phyloP scores from a whole-genome alignment of 208 protist species.

The Leishmania lainsoni region DNA sequence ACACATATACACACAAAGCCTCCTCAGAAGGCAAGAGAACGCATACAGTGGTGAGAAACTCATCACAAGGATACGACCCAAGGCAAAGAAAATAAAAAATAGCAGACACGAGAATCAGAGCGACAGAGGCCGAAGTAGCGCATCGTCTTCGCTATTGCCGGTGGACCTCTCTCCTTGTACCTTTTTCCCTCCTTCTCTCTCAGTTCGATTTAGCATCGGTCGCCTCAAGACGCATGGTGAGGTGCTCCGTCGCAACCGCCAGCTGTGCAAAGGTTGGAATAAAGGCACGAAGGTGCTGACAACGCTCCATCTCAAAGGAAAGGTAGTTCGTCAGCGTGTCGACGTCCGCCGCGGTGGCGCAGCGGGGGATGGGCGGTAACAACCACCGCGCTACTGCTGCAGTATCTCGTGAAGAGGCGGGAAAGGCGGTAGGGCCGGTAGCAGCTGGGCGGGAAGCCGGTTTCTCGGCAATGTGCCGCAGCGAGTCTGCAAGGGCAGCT shows the following conservation, averaged over 20 bases:
- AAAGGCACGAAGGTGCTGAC: slow-evolving; percentile 58
- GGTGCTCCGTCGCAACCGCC: slow-evolving; percentile 71
- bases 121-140: not conserved
- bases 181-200: not conserved
- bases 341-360: slow-evolving; percentile 60
- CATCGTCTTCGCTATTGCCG: not conserved
- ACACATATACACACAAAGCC: too few relatives aligned
- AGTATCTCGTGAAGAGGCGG: not conserved
- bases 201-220: not conserved
- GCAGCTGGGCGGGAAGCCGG: not conserved
- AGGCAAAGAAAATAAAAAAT: not conserved
- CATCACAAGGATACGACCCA: not conserved
- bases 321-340: slow-evolving; percentile 49
- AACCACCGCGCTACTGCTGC: not conserved
- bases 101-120: not conserved
- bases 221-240: slow-evolving; percentile 43
- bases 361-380: slow-evolving; percentile 29
- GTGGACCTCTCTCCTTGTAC: not conserved
- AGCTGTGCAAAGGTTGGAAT: slow-evolving; percentile 83
- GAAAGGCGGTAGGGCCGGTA: not conserved
- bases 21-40: not conserved
- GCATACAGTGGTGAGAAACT: not conserved
- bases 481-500: slow-evolving; percentile 32
- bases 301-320: slow-evolving; percentile 69
- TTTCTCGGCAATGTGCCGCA: slow-evolving; percentile 28